A percentile compares a stretch with the other conserved stretches of the same genome.
These are phyloP conservation scores for Vitis hybrid DNA, from an alignment of 177 flowering plant species.

Conservation along the genomic window DNA sequence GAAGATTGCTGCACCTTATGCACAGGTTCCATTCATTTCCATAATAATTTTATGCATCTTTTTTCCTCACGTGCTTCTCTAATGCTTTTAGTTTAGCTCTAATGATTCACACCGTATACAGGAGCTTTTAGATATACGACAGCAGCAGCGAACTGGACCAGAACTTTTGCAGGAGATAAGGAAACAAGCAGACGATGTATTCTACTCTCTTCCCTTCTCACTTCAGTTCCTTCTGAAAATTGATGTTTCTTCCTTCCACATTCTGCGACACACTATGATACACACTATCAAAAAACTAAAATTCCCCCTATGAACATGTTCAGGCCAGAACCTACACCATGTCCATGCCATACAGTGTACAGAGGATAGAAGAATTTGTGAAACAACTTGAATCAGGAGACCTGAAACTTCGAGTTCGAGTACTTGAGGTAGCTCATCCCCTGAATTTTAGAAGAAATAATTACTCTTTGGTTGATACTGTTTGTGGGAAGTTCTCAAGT, in stretches of 20 bases:
- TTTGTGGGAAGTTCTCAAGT: too few relatives aligned
- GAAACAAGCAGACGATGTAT: conserved; percentile 91
- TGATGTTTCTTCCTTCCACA: too few relatives aligned
- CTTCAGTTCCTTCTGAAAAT: neutral
- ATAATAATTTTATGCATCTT: neutral
- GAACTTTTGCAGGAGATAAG: conserved; percentile 69
- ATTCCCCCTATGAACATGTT: neutral
- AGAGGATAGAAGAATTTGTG: conserved; percentile 84
- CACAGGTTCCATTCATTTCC: conserved; percentile 54
- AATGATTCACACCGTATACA: conserved; percentile 27
- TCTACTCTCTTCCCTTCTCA: neutral
- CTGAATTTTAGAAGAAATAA: neutral
- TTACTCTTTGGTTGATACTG: neutral
- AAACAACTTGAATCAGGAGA: conserved; percentile 92
- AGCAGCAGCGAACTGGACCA: conserved; percentile 52
- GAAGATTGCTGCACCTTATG: conserved; percentile 95
- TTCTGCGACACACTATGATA: too few relatives aligned
- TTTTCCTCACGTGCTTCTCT: neutral
- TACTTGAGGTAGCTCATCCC: conserved; percentile 69
- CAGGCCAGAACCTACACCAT: conserved; percentile 84
- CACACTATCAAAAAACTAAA: neutral
- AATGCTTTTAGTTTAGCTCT: neutral
- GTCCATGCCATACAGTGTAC: conserved; percentile 95
- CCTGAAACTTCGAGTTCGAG: conserved; percentile 88
- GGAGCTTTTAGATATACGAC: conserved; percentile 77